phyloP scores from a whole-genome alignment of 2,329 filamentous ascomycete genomes.

The Aspergillus uvarum region DNA sequence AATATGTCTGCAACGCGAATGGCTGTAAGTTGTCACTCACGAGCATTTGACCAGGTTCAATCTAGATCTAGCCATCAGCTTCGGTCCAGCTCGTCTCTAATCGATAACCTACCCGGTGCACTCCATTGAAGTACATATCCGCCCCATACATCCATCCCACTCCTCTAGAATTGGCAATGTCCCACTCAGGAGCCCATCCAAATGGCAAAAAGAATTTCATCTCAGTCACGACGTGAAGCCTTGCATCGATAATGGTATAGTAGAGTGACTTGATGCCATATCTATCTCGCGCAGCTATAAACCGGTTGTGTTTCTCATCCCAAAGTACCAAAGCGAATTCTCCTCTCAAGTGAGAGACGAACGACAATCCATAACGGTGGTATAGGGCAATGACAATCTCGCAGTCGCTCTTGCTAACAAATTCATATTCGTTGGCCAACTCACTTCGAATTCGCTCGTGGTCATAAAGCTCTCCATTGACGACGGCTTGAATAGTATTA shows the following conservation, averaged over 20 bases:
- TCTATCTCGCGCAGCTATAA: conserved; percentile 54
- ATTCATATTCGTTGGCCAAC: conserved; percentile 44
- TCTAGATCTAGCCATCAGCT: conserved; percentile 21
- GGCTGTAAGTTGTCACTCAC: conserved; percentile 41
- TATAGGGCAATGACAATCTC: conserved; percentile 57
- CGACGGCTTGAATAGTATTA: conserved; percentile 53
- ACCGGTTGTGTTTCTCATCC: conserved; percentile 44
- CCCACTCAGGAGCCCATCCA: conserved; percentile 56
- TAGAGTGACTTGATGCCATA: conserved; percentile 60
- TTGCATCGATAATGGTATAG: conserved; percentile 46
- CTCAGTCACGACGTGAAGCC: conserved; percentile 53
- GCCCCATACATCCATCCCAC: conserved; percentile 47
- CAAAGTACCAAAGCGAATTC: conserved; percentile 57
- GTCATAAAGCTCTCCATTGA: conserved; percentile 62
- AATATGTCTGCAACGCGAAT: conserved; percentile 49
- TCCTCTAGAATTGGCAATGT: conserved; percentile 48
- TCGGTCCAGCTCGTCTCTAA: no score
- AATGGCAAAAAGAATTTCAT: conserved; percentile 55
- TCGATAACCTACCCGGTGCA: conserved; percentile 39
- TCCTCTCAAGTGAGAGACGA: conserved; percentile 51
- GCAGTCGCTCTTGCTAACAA: conserved; percentile 50
- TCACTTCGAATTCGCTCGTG: conserved; percentile 47
- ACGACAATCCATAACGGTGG: conserved; percentile 48
- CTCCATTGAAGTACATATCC: conserved; percentile 53
- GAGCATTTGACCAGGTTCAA: conserved; percentile 48